These are phyloP conservation scores for Solanum rostratum DNA, from an alignment of 257 asterid species.

Conservation along the genomic window DNA sequence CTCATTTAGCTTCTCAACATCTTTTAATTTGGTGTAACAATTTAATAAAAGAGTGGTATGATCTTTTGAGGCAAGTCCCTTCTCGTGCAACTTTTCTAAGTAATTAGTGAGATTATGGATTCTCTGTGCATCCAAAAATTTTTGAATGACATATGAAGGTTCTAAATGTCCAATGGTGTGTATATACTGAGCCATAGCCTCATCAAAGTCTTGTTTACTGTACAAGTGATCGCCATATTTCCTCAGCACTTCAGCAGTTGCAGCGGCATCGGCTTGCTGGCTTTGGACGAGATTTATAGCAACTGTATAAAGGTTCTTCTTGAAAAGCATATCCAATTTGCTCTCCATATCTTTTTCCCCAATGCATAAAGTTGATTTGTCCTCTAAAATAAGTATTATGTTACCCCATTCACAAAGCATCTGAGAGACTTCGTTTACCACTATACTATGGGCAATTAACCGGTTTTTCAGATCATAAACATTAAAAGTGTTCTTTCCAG, in stretches of 20 bases:
- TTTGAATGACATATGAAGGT: slow-evolving; percentile 92
- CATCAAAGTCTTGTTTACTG: slow-evolving; percentile 73
- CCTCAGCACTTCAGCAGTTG: slow-evolving; percentile 91
- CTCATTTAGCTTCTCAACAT: slow-evolving; percentile 75
- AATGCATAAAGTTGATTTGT: slow-evolving; percentile 65
- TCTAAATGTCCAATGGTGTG: slow-evolving; percentile 88
- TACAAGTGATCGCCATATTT: slow-evolving; percentile 92
- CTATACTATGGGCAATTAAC: slow-evolving; percentile 72
- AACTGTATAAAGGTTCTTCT: slow-evolving; percentile 83
- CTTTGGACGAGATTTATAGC: slow-evolving; percentile 91
- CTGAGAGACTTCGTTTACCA: slow-evolving; percentile 72
- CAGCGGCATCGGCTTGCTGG: slow-evolving; percentile 97
- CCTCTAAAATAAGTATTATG: slow-evolving; percentile 70
- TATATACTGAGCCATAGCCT: slow-evolving; percentile 89
- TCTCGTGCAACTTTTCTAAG: slow-evolving; percentile 92
- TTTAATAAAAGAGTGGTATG: slow-evolving; percentile 91
- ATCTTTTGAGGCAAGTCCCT: slow-evolving; percentile 89
- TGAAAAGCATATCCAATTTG: slow-evolving; percentile 93
- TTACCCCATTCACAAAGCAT: slow-evolving; percentile 99
- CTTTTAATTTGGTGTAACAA: slow-evolving; percentile 93
- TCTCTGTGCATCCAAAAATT: slow-evolving; percentile 95
- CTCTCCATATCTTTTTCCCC: slow-evolving; percentile 99
- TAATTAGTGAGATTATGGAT: slow-evolving; percentile 85
- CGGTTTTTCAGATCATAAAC: slow-evolving; percentile 86
- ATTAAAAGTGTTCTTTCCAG: slow-evolving; percentile 62